A percentile compares a stretch with the other conserved stretches of the same genome.
These are phyloP conservation scores for Fraxinus velutina DNA, from an alignment of 305 asterid species.

Conservation along the genomic window DNA sequence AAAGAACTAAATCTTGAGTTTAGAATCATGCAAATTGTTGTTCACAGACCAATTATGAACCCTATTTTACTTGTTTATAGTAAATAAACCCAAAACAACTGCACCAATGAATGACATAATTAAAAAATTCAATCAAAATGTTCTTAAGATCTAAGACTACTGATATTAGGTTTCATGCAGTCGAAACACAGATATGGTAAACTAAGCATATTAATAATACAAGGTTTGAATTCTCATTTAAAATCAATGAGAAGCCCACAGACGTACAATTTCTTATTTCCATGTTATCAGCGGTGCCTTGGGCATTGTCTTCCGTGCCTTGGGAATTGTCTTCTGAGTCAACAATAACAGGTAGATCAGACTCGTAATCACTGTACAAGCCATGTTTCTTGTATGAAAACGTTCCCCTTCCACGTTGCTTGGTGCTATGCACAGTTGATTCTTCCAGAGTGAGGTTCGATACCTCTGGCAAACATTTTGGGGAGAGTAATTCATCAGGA, in stretches of 20 bases:
- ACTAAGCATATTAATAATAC: neutral
- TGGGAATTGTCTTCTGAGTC: slow-evolving; percentile 39
- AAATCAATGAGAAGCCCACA: slow-evolving; percentile 21
- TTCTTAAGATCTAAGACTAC: neutral
- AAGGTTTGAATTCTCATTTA: slow-evolving; percentile 10
- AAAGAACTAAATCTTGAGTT: neutral
- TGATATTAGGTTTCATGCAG: neutral
- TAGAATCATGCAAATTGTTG: neutral
- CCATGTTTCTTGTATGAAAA: slow-evolving; percentile 59
- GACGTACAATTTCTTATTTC: slow-evolving; percentile 45
- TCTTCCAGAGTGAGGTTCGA: slow-evolving; percentile 59
- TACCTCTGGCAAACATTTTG: slow-evolving; percentile 45
- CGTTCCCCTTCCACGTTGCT: slow-evolving; percentile 85
- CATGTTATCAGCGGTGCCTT: slow-evolving; percentile 28
- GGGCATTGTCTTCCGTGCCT: slow-evolving; percentile 33
- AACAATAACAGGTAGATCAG: slow-evolving; percentile 37
- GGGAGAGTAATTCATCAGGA: slow-evolving; percentile 72
- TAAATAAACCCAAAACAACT: neutral
- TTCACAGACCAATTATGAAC: neutral
- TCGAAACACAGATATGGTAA: neutral
- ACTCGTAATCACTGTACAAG: slow-evolving; percentile 69
- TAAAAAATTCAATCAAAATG: neutral
- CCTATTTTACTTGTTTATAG: neutral
- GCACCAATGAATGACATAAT: neutral
- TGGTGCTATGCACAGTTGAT: slow-evolving; percentile 43